Evolutionary conservation across 257 asterid species (phyloP).

Genomic region (Striga asiatica): DNA sequence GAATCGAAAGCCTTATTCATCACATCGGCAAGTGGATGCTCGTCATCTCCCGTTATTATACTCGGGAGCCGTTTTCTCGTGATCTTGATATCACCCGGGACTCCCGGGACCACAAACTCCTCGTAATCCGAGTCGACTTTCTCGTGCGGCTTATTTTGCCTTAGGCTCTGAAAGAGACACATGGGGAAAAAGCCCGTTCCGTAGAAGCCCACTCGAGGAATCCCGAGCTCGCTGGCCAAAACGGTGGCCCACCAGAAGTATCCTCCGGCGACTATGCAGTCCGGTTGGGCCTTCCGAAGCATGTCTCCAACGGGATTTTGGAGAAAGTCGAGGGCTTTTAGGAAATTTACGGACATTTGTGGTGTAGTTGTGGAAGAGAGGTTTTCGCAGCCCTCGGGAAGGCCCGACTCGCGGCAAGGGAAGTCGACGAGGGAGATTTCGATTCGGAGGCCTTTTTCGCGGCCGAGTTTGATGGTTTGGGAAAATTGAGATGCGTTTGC

Average conservation of each 20-base stretch:
- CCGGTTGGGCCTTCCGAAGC: slow-evolving; percentile 15
- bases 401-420: slow-evolving; percentile 21
- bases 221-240: slow-evolving; percentile 12
- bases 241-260: slow-evolving; percentile 27
- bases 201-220: slow-evolving; percentile 20
- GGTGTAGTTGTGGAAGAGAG: slow-evolving; percentile 20
- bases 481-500: slow-evolving; percentile 21
- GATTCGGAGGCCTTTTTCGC: slow-evolving; percentile 14
- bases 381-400: slow-evolving; percentile 33
- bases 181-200: slow-evolving; percentile 26
- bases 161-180: slow-evolving; percentile 1
- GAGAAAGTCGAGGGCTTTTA: slow-evolving; percentile 20
- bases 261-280: slow-evolving; percentile 19
- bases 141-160: slow-evolving; percentile 14
- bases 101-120: slow-evolving; percentile 24
- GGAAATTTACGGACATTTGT: slow-evolving; percentile 17
- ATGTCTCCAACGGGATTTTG: slow-evolving; percentile 17
- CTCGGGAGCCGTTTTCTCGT: slow-evolving; percentile 7
- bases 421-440: slow-evolving; percentile 13
- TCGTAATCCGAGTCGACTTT: slow-evolving; percentile 21
- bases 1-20: not conserved
- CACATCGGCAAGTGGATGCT: not conserved
- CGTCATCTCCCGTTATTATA: not conserved
- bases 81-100: slow-evolving; percentile 19
- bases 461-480: slow-evolving; percentile 18